phyloP scores from a whole-genome alignment of 495 filamentous ascomycete genomes.

The Penicillium psychrofluorescens region DNA sequence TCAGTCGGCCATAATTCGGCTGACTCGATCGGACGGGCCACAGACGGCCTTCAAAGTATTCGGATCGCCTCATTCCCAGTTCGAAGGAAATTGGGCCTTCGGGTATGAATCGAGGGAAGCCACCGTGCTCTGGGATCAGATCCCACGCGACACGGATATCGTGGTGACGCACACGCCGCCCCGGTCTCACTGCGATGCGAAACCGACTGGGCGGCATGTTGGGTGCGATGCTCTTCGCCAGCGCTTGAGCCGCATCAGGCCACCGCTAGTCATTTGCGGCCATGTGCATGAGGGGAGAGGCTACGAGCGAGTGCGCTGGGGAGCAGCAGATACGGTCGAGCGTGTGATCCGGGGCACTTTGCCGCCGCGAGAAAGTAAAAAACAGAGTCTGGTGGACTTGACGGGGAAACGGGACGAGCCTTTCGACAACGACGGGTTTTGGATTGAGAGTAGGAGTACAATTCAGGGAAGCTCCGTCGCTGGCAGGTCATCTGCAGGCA shows the following conservation, averaged over 20 bases:
- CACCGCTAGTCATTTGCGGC: conserved; percentile 39
- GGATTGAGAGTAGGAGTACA: neutral
- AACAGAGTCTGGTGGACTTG: conserved; percentile 51
- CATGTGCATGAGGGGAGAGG: conserved; percentile 46
- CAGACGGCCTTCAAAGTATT: conserved; percentile 65
- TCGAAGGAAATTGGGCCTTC: conserved; percentile 63
- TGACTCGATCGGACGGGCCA: conserved; percentile 51
- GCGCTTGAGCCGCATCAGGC: conserved; percentile 31
- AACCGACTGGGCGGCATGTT: conserved; percentile 15
- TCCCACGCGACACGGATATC: conserved; percentile 39
- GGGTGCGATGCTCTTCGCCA: conserved; percentile 37
- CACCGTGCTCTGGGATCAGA: conserved; percentile 38
- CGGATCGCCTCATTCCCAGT: conserved; percentile 66
- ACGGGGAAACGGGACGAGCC: conserved; percentile 36
- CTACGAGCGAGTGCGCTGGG: conserved; percentile 36
- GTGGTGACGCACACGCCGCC: conserved; percentile 45
- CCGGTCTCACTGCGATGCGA: conserved; percentile 36
- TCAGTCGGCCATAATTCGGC: conserved; percentile 47
- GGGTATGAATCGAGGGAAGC: conserved; percentile 50
- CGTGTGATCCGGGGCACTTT: conserved; percentile 9
- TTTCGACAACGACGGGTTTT: conserved; percentile 34
- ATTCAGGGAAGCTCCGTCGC: conserved; percentile 3
- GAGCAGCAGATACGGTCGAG: conserved; percentile 3
- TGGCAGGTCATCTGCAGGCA: conserved; percentile 3
- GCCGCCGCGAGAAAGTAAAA: conserved; percentile 41